These are phyloP conservation scores for Linaria vulgaris DNA, from an alignment of 257 asterid species.

Conservation along the genomic window DNA sequence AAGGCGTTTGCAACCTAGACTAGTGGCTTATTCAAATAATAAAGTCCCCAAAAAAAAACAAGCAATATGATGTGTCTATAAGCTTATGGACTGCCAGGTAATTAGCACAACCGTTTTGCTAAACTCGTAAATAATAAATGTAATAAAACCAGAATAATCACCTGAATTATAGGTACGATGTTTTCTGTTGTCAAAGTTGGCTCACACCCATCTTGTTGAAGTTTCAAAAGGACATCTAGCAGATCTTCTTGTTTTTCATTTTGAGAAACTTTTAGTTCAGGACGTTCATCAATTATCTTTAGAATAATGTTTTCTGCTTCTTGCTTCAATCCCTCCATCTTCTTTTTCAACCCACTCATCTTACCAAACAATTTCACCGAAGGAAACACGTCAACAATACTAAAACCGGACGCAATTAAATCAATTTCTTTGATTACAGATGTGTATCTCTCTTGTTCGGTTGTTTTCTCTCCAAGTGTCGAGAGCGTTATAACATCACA, in stretches of 20 bases:
- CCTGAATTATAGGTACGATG: slow-evolving; percentile 29
- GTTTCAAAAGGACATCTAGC: slow-evolving; percentile 30
- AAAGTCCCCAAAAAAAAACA: too few relatives aligned
- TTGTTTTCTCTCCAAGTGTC: not conserved
- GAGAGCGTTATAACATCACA: slow-evolving; percentile 13
- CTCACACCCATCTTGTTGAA: slow-evolving; percentile 18
- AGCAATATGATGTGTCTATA: too few relatives aligned
- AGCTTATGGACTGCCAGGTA: too few relatives aligned
- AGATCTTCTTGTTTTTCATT: too few relatives aligned
- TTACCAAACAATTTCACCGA: slow-evolving; percentile 21
- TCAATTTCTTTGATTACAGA: not conserved
- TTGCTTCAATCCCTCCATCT: not conserved
- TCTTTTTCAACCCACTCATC: slow-evolving; percentile 21
- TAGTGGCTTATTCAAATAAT: too few relatives aligned
- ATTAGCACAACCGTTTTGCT: too few relatives aligned
- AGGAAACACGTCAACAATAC: slow-evolving; percentile 13
- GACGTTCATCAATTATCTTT: not conserved
- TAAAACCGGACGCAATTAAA: not conserved
- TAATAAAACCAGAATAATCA: too few relatives aligned
- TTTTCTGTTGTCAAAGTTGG: slow-evolving; percentile 23
- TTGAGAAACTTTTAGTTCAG: too few relatives aligned
- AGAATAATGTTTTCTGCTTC: slow-evolving; percentile 17
- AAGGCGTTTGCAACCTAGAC: too few relatives aligned
- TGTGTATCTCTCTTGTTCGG: not conserved
- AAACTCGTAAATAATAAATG: not conserved